A percentile compares a stretch with the other conserved stretches of the same genome.
Evolutionary conservation across 73 alveolate species (phyloP).

Genomic region (Halteria grandinella): DNA sequence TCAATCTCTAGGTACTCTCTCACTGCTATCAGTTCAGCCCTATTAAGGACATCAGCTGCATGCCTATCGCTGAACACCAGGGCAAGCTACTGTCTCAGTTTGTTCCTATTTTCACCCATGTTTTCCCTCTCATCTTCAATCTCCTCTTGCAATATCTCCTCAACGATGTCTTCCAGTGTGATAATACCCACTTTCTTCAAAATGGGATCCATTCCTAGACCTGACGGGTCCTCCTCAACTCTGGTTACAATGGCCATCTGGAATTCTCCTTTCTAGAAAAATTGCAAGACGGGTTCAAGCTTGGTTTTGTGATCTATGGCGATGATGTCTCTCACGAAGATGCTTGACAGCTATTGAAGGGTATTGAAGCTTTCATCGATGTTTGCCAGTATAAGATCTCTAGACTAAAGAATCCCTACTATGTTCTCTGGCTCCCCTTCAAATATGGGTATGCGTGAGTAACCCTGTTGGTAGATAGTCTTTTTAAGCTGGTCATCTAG

Average conservation of each 20-base stretch:
- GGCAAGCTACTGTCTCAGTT: slow-evolving; percentile 11
- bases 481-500: slow-evolving; percentile 15
- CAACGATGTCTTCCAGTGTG: slow-evolving; percentile 90
- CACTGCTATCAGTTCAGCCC: neutral
- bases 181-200: slow-evolving; percentile 71
- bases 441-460: slow-evolving; percentile 45
- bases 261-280: slow-evolving; percentile 80
- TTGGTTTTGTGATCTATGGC: slow-evolving; percentile 48
- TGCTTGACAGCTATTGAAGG: slow-evolving; percentile 10
- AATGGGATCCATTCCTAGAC: slow-evolving; percentile 60
- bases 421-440: slow-evolving; percentile 45
- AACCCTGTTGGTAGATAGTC: slow-evolving; percentile 41
- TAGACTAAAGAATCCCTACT: slow-evolving; percentile 35
- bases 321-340: slow-evolving; percentile 40
- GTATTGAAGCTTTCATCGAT: neutral
- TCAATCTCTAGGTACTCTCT: no score
- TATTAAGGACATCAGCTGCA: no score
- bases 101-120: neutral
- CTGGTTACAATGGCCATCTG: slow-evolving; percentile 87
- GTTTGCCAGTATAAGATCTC: slow-evolving; percentile 36
- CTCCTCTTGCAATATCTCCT: slow-evolving; percentile 83
- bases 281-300: slow-evolving; percentile 69
- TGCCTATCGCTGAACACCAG: slow-evolving; percentile 25
- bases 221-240: slow-evolving; percentile 61
- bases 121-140: slow-evolving; percentile 87